Conservation (phyloP, 371 early-diverging fungal species). For the Syncephalastrum contaminatum region DNA sequence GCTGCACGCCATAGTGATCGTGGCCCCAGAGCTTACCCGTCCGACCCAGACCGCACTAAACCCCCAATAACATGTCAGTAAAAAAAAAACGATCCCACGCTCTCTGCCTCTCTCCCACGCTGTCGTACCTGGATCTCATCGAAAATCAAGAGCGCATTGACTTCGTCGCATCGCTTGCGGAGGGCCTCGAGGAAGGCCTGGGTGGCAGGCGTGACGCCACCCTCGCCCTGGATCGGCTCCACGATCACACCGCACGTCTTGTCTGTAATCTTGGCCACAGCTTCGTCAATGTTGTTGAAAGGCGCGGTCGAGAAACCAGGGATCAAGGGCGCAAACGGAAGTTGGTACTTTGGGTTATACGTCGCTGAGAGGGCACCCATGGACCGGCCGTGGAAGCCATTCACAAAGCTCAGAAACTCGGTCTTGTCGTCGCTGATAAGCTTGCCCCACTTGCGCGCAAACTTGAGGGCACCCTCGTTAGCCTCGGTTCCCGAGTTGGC, state of each 20-base stretch:
- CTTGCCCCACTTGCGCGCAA: constrained; percentile 90
- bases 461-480: constrained; percentile 91
- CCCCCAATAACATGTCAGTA: constrained; percentile 2
- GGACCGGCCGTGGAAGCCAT: constrained; percentile 94
- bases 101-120: not conserved
- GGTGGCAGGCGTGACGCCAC: constrained; percentile 77
- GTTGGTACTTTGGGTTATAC: constrained; percentile 87
- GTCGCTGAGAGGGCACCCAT: constrained; percentile 94
- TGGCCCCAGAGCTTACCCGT: constrained; percentile 91
- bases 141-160: constrained; percentile 83
- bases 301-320: constrained; percentile 77
- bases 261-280: constrained; percentile 61
- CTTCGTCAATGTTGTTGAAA: constrained; percentile 70
- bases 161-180: constrained; percentile 76
- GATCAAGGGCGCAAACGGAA: constrained; percentile 85
- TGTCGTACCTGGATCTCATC: constrained; percentile 90
- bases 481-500: constrained; percentile 93
- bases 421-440: constrained; percentile 40
- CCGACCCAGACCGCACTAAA: constrained; percentile 87
- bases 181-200: constrained; percentile 74
- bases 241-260: constrained; percentile 91
- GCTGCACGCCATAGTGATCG: constrained; percentile 65
- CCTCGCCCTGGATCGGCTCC: constrained; percentile 97
- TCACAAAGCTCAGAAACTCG: constrained; percentile 77
- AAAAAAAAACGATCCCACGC: not conserved